Base-by-base conservation (phyloP, 106 monocot species). In the Dioscorea zingiberensis region DNA sequence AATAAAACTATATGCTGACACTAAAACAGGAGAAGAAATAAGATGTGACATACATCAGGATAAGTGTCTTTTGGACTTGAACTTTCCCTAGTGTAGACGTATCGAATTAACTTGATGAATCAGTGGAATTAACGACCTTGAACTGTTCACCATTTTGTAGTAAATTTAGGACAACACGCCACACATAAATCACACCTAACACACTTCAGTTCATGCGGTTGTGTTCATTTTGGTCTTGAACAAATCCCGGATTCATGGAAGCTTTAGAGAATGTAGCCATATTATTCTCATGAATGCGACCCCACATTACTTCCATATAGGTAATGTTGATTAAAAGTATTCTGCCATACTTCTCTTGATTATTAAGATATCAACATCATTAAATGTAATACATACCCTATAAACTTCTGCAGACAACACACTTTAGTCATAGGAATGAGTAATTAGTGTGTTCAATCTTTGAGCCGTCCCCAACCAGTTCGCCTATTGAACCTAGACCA, bases 301-400 rank as follows among this genome's bases (percentile, higher is more conserved):
- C 58, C n/a, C 21, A n/a, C n/a, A n/a, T n/a, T n/a, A n/a, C 58
- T 58, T 58, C 58, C 58, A 58, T 26, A 58, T 58, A 58, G 24
- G 58, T 58, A 25, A 58, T 25, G 7, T 25, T 10, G 7, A 24
- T 58, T 58, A 58, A 58, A 25, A 58, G 24, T 58, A 58, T 18
- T 25, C 58, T 25, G 25, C 58, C 15, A 58, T 58, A 58, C 4
- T 4, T 18, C 19, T 13, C 54, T 21, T 54, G 58, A 25, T 6
- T 15, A 8, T 25, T 25, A 58, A 58, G 24, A 25, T 25, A 58
- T 22, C 7, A 26, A 26, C 7, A 58, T 25, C 58, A 54, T 54
- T 58, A 58, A 25, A 58, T 25, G 15, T 25, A 58, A 15, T 25
- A 15, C 15, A 25, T 58, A 58, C 7, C 58, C 58, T 58, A 58